Evolutionary conservation across 2,329 filamentous ascomycete genomes (phyloP).

Genomic region (Aspergillus clavatus): DNA sequence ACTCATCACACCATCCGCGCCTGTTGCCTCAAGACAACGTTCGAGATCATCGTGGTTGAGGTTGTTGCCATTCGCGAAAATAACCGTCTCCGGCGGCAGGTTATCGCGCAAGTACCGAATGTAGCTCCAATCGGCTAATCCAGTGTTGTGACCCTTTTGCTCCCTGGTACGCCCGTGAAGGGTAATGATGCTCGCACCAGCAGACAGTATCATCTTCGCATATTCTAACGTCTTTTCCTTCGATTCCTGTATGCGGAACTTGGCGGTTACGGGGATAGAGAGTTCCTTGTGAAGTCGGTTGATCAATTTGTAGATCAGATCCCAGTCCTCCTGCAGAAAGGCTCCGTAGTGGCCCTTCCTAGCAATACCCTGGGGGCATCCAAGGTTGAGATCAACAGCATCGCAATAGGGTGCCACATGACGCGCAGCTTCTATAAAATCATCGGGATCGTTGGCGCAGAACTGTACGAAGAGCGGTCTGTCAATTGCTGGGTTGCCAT

Average conservation of each 20-base stretch:
- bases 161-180: slow-evolving; percentile 85
- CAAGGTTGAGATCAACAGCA: slow-evolving; percentile 90
- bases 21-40: slow-evolving; percentile 72
- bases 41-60: slow-evolving; percentile 74
- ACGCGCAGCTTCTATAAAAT: slow-evolving; percentile 60
- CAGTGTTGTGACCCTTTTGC: slow-evolving; percentile 94
- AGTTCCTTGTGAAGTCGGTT: slow-evolving; percentile 74
- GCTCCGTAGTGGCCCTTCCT: slow-evolving; percentile 86
- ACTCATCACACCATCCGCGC: slow-evolving; percentile 90
- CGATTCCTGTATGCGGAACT: slow-evolving; percentile 85
- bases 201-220: slow-evolving; percentile 76
- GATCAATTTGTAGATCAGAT: slow-evolving; percentile 75
- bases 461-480: slow-evolving; percentile 94
- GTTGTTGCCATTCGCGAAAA: slow-evolving; percentile 96
- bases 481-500: slow-evolving; percentile 80
- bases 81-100: slow-evolving; percentile 78
- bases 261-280: slow-evolving; percentile 82
- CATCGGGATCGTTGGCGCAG: slow-evolving; percentile 56
- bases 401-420: slow-evolving; percentile 84
- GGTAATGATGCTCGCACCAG: slow-evolving; percentile 88
- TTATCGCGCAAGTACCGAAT: slow-evolving; percentile 78
- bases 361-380: slow-evolving; percentile 94
- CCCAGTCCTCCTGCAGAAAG: slow-evolving; percentile 90
- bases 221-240: slow-evolving; percentile 83
- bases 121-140: slow-evolving; percentile 84